phyloP scores from a whole-genome alignment of 768 basidiomycete genomes.

The Dacryopinax spathularia region DNA sequence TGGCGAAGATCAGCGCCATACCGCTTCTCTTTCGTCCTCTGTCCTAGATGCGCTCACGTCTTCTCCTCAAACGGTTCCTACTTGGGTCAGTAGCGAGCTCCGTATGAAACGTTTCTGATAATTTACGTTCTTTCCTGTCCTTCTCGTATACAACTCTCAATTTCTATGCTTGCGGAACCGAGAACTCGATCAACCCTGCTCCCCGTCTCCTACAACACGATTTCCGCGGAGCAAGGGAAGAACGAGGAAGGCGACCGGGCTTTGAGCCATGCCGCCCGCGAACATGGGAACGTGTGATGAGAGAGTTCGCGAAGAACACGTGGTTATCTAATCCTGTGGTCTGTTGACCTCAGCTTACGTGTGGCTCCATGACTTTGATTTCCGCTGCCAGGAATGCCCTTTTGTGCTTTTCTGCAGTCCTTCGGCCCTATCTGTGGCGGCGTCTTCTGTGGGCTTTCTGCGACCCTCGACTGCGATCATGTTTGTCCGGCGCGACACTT shows the following conservation, averaged over 20 bases:
- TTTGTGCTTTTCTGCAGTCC: neutral
- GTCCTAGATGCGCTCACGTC: neutral
- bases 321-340: conserved; percentile 2
- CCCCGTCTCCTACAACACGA: neutral
- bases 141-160: neutral
- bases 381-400: neutral
- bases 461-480: neutral
- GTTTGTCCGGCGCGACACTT: neutral
- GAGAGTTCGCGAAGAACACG: neutral
- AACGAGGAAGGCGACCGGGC: neutral
- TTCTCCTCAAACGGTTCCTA: conserved; percentile 2
- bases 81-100: conserved; percentile 4
- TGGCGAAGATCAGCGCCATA: neutral
- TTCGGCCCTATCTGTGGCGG: neutral
- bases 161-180: neutral
- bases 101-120: conserved; percentile 5
- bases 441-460: neutral
- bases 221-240: neutral
- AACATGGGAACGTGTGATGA: neutral
- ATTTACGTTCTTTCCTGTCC: neutral
- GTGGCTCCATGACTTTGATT: neutral
- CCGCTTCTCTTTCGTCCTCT: neutral
- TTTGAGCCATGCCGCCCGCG: neutral
- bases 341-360: neutral
- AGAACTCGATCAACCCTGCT: neutral